A percentile compares a stretch with the other conserved stretches of the same genome.
Conservation (phyloP, 805 yeast species). For the Wickerhamomyces hampshirensis region DNA sequence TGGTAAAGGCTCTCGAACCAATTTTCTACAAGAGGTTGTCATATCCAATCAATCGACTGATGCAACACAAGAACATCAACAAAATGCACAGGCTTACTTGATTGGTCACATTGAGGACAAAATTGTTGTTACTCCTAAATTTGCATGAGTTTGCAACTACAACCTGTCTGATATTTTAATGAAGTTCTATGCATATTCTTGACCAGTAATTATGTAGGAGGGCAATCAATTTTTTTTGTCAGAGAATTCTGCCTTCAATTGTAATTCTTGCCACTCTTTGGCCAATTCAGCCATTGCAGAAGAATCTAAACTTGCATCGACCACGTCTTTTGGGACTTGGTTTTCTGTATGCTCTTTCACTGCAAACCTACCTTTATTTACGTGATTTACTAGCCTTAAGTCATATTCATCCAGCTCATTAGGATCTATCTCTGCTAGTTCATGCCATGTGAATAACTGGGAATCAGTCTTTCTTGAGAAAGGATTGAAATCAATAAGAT, state of each 20-base stretch:
- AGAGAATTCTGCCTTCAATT: slow-evolving; percentile 20
- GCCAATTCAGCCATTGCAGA: slow-evolving; percentile 66
- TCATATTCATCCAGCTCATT: slow-evolving; percentile 35
- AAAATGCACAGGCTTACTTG: slow-evolving; percentile 35
- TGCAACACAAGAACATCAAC: slow-evolving; percentile 9
- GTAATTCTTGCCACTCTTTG: slow-evolving; percentile 48
- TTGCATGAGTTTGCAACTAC: slow-evolving; percentile 11
- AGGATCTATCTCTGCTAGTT: slow-evolving; percentile 39
- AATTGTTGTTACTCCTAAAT: slow-evolving; percentile 54
- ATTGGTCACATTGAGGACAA: slow-evolving; percentile 55
- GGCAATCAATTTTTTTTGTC: background rate
- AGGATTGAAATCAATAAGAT: slow-evolving; percentile 83
- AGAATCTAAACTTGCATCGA: slow-evolving; percentile 74
- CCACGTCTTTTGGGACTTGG: slow-evolving; percentile 87
- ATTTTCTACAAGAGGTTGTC: slow-evolving; percentile 71
- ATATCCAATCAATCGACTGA: slow-evolving; percentile 36
- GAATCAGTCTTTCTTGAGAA: slow-evolving; percentile 76
- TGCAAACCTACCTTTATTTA: slow-evolving; percentile 72
- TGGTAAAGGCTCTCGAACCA: slow-evolving; percentile 62
- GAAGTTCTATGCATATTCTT: no score
- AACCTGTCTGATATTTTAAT: background rate
- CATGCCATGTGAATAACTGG: slow-evolving; percentile 80
- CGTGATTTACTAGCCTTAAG: slow-evolving; percentile 62
- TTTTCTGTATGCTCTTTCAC: slow-evolving; percentile 82
- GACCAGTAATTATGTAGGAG: background rate